phyloP scores from a whole-genome alignment of 257 asterid species.

The Echium plantagineum region DNA sequence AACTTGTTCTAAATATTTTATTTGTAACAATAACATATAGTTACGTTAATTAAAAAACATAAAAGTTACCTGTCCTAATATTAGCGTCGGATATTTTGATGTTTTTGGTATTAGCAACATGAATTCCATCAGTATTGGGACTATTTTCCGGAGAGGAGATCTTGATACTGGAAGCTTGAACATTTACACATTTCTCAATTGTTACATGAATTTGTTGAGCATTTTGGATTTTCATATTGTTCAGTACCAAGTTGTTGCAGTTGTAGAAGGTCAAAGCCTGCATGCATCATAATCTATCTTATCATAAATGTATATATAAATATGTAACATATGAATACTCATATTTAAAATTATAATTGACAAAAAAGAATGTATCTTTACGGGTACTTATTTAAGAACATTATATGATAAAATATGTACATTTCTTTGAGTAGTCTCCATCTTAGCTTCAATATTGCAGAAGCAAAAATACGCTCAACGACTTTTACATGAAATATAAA shows the following conservation, averaged over 20 bases:
- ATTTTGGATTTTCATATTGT: conserved; percentile 34
- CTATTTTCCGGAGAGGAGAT: conserved; percentile 49
- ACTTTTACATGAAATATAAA: too few relatives aligned
- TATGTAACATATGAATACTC: too few relatives aligned
- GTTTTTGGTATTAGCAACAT: conserved; percentile 40
- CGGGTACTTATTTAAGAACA: too few relatives aligned
- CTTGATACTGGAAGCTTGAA: conserved; percentile 32
- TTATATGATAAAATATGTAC: too few relatives aligned
- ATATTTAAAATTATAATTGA: too few relatives aligned
- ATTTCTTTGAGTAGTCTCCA: too few relatives aligned
- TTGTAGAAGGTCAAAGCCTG: conserved; percentile 64
- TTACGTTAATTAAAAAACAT: too few relatives aligned
- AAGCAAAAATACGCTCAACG: too few relatives aligned
- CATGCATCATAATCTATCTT: neutral
- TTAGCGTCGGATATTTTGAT: conserved; percentile 34
- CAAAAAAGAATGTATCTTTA: too few relatives aligned
- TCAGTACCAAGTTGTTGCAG: conserved; percentile 46
- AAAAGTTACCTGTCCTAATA: conserved; percentile 49
- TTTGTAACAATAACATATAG: too few relatives aligned
- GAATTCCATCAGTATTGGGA: conserved; percentile 90
- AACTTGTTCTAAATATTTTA: too few relatives aligned
- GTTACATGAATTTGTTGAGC: conserved; percentile 66
- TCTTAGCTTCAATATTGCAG: too few relatives aligned
- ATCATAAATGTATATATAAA: neutral
- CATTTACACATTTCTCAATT: conserved; percentile 36